Base-by-base conservation (phyloP, 176 grass and related monocot genomes). In the Puya raimondii region DNA sequence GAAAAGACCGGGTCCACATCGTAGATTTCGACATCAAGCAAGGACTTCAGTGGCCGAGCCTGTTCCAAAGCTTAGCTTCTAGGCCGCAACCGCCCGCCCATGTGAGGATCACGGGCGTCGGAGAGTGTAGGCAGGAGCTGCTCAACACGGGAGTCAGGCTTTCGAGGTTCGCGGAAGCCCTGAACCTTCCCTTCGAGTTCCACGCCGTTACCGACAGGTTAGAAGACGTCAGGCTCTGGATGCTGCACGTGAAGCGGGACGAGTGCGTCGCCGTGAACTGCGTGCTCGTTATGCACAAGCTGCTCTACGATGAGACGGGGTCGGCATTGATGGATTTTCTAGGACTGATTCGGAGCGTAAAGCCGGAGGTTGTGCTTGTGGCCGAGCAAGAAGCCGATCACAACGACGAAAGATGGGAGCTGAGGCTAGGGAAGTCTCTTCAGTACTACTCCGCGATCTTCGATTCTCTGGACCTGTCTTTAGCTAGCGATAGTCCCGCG, bases 21-120 rank as follows among this genome's bases (percentile, higher is more conserved):
- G 91, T 99, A 69, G 90, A 99, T 74, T 99, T 99, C 63, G 87
- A 99, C 82, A 84, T 93, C 82, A 99, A 90, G 81, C 95, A 99
- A 67, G 94, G 95, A 11, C 82, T 99, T 29, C 95, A 99, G 69
- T 99, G 95, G 95, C 85, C 94, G 9, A 79, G 86, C 52, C 75
- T 99, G 53, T 80, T 99, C 22, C 89, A 99, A 78, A 91, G 90
- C 84, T 82, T 99, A 27, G 87, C 90, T 11, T 70, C 78, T 2
- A 72, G 90, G 18, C 72, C 74, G 22, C 22, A 21, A 0, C 95
- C 90, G 0, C 94, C 95, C 0, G 70, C 71, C 23, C 90, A 93
- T 68, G 90, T 99, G 2, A 74, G 90, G 61, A 88, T 99, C 78
- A 99, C 95, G 47, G 95, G 95, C 66, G 78, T 99, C 21, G 90